These are phyloP conservation scores for Teunomyces panamensis DNA, from an alignment of 805 yeast species.

Conservation along the genomic window DNA sequence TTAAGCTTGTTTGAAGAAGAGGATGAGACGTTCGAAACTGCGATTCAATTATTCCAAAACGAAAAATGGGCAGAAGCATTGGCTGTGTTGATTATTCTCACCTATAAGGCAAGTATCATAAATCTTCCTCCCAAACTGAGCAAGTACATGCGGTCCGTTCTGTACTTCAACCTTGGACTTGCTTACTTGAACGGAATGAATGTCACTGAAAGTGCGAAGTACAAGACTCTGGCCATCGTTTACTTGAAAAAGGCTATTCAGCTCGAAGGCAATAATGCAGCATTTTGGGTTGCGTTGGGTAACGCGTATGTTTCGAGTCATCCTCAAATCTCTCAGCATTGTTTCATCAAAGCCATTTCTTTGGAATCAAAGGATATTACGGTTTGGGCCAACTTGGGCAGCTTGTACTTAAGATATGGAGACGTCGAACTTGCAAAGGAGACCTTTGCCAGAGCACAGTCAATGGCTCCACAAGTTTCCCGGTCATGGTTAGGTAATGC, in stretches of 20 bases:
- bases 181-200: slow-evolving; percentile 50
- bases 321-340: slow-evolving; percentile 84
- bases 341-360: slow-evolving; percentile 78
- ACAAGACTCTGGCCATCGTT: slow-evolving; percentile 52
- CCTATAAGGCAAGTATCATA: slow-evolving; percentile 45
- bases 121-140: slow-evolving; percentile 35
- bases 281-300: slow-evolving; percentile 83
- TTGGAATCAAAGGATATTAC: slow-evolving; percentile 64
- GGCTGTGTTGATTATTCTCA: slow-evolving; percentile 39
- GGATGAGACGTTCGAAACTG: neutral
- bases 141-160: slow-evolving; percentile 52
- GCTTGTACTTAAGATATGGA: slow-evolving; percentile 63
- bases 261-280: slow-evolving; percentile 65
- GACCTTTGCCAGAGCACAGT: slow-evolving; percentile 70
- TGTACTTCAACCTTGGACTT: slow-evolving; percentile 69
- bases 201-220: slow-evolving; percentile 11
- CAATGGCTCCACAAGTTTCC: slow-evolving; percentile 74
- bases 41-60: slow-evolving; percentile 12
- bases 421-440: slow-evolving; percentile 73
- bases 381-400: slow-evolving; percentile 81
- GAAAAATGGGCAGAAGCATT: slow-evolving; percentile 29
- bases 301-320: slow-evolving; percentile 62
- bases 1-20: slow-evolving; percentile 9
- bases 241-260: slow-evolving; percentile 66
- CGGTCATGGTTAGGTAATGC: slow-evolving; percentile 89